phyloP scores from a whole-genome alignment of 225 moss, liverwort and hornwort genomes.

The Climacium dendroides region DNA sequence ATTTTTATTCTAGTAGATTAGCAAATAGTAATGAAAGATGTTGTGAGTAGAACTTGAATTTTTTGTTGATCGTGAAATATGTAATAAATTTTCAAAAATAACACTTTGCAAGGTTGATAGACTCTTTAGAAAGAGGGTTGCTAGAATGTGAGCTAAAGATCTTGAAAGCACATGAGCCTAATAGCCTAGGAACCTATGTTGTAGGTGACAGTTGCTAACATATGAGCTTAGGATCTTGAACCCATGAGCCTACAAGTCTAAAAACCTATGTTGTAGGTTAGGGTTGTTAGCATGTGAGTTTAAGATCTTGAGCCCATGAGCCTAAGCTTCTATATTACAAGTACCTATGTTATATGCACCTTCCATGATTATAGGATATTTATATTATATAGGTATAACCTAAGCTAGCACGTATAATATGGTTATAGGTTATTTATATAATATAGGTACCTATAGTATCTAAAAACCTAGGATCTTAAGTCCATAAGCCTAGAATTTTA shows the following conservation, averaged over 20 bases:
- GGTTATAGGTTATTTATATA: too few species aligned
- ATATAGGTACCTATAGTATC: too few species aligned
- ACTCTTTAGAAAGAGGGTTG: rapidly evolving
- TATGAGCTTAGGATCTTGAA: neutral
- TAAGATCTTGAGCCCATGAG: neutral
- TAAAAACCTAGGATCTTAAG: too few species aligned
- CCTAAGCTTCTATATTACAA: too few species aligned
- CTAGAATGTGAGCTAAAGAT: neutral
- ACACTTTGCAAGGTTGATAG: rapidly evolving
- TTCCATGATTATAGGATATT: neutral
- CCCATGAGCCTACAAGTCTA: rapidly evolving
- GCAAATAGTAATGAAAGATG: neutral
- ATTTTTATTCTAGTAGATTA: neutral
- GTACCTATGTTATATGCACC: neutral
- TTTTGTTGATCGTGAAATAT: rapidly evolving
- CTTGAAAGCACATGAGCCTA: neutral
- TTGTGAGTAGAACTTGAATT: too few species aligned
- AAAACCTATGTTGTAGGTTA: too few species aligned
- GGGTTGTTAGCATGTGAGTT: neutral
- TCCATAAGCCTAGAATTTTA: too few species aligned
- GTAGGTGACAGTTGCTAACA: neutral
- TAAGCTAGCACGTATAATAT: too few species aligned
- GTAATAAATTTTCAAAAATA: neutral
- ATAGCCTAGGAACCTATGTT: too few species aligned
- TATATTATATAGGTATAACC: too few species aligned